phyloP scores from a whole-genome alignment of 306 rosid genomes.

The Erythrophleum fordii region DNA sequence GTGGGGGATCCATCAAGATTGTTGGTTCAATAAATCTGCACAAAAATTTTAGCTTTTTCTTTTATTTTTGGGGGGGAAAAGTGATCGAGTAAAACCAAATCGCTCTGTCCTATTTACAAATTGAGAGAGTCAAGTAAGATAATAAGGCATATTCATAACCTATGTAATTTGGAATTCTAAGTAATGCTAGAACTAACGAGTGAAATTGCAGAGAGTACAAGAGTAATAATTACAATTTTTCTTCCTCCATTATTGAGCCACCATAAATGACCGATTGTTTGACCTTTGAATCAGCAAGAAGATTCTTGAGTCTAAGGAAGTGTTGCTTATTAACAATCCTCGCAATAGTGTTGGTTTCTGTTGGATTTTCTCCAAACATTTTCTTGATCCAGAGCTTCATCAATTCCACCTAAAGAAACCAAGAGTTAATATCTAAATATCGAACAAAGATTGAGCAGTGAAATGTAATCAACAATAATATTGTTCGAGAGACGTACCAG shows the following conservation, averaged over 20 bases:
- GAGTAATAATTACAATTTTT: slow-evolving; percentile 58
- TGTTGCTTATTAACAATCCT: slow-evolving; percentile 67
- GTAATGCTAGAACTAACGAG: neutral
- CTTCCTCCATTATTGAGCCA: slow-evolving; percentile 66
- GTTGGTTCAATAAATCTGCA: slow-evolving; percentile 84
- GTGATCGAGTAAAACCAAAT: neutral
- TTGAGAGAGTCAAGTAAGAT: neutral
- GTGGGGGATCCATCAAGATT: slow-evolving; percentile 75
- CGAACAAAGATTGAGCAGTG: neutral
- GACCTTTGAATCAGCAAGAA: slow-evolving; percentile 51
- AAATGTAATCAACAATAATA: neutral
- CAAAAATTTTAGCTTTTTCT: neutral
- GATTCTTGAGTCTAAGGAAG: slow-evolving; percentile 64
- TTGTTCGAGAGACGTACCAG: slow-evolving; percentile 48
- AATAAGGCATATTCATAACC: neutral
- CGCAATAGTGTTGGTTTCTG: slow-evolving; percentile 47
- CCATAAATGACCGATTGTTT: slow-evolving; percentile 63
- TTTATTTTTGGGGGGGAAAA: neutral
- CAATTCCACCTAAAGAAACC: slow-evolving; percentile 54
- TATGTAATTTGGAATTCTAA: neutral
- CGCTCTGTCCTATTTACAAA: neutral
- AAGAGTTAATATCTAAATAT: neutral
- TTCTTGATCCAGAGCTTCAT: slow-evolving; percentile 56
- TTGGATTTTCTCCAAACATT: slow-evolving; percentile 69
- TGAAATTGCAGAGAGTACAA: neutral